Evolutionary conservation across 169 alveolate genomes (phyloP).

Genomic region (Theileria parva): DNA sequence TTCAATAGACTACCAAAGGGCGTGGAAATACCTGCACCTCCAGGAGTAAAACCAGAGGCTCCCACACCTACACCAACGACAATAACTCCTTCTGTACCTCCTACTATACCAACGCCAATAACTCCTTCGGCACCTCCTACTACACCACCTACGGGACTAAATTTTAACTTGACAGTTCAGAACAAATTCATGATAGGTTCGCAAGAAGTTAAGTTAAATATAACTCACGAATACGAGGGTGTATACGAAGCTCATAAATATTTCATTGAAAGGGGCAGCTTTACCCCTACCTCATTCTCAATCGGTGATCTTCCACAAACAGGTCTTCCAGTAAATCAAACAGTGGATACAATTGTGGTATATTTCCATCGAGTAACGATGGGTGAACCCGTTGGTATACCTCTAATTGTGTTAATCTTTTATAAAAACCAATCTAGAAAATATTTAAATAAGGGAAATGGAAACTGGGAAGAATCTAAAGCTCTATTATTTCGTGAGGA

Average conservation of each 20-base stretch:
- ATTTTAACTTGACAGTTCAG: not conserved
- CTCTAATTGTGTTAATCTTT: not conserved
- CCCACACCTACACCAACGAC: not conserved
- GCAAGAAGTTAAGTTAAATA: not conserved
- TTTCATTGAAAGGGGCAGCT: not conserved
- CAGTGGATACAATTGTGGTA: not conserved
- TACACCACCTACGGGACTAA: not conserved
- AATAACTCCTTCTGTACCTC: too few species aligned
- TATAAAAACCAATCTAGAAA: not conserved
- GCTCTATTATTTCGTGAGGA: not conserved
- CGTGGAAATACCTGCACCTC: not conserved
- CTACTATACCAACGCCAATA: not conserved
- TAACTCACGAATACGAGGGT: not conserved
- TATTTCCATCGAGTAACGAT: not conserved
- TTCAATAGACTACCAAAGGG: not conserved
- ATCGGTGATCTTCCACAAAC: not conserved
- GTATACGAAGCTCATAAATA: not conserved
- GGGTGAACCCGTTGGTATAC: not conserved
- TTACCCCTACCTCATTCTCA: not conserved
- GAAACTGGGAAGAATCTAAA: not conserved
- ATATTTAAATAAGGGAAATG: not conserved
- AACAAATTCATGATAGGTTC: not conserved
- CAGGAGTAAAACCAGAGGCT: not conserved
- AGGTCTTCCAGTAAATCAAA: not conserved
- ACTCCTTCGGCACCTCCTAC: not conserved